phyloP scores from a whole-genome alignment of 2,329 filamentous ascomycete genomes.

The Colletotrichum plurivorum region DNA sequence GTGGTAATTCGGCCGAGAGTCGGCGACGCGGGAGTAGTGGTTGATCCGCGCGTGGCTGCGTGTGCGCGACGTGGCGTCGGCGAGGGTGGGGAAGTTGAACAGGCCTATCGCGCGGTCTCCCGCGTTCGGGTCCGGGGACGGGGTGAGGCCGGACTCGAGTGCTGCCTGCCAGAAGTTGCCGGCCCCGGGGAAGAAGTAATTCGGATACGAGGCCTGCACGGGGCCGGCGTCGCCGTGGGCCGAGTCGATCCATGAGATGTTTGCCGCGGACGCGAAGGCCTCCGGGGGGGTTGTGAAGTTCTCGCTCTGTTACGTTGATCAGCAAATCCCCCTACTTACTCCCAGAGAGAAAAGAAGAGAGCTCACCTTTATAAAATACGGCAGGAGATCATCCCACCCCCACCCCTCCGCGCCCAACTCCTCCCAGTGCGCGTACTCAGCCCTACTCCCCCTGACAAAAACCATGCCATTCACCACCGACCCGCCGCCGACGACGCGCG shows the following conservation, averaged over 20 bases:
- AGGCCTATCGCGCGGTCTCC: constrained; percentile 44
- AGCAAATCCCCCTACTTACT: too few species aligned
- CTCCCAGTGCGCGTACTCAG: constrained; percentile 60
- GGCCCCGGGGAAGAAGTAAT: constrained; percentile 49
- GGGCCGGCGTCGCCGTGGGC: constrained; percentile 48
- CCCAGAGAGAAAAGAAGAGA: neutral
- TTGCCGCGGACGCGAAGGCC: constrained; percentile 32
- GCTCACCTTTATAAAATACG: constrained; percentile 59
- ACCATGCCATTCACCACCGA: constrained; percentile 56
- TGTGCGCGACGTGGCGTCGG: constrained; percentile 49
- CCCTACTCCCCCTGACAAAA: constrained; percentile 50
- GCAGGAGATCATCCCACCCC: constrained; percentile 53
- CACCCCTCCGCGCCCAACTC: constrained; percentile 60
- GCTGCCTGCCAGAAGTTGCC: constrained; percentile 49
- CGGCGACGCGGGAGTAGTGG: constrained; percentile 47
- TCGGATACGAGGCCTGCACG: constrained; percentile 49
- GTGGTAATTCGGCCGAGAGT: constrained; percentile 69
- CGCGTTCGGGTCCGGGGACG: constrained; percentile 44
- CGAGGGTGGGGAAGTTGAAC: constrained; percentile 46
- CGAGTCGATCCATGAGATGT: constrained; percentile 33
- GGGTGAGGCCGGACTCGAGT: constrained; percentile 42
- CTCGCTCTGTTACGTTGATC: constrained; percentile 21
- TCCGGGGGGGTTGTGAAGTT: constrained; percentile 38
- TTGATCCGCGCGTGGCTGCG: constrained; percentile 46
- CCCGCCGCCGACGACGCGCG: constrained; percentile 54